Evolutionary conservation across 2,329 filamentous ascomycete species (phyloP).

Genomic region (Fusarium gaditjirri): DNA sequence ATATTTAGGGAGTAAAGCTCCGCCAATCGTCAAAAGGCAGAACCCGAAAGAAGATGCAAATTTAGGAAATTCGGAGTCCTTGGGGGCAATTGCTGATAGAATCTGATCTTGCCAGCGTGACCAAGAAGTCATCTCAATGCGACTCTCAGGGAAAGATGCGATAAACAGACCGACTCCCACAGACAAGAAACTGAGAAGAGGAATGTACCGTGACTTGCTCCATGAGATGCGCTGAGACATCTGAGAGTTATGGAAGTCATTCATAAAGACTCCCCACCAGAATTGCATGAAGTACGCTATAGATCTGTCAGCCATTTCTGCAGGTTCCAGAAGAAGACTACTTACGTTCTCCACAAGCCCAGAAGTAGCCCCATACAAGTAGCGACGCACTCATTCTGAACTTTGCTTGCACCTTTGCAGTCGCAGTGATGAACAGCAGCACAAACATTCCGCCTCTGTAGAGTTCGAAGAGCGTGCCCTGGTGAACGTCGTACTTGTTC

Average conservation of each 20-base stretch:
- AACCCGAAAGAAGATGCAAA: not conserved
- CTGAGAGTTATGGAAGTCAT: not conserved
- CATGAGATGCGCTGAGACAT: not conserved
- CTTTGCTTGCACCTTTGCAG: not conserved
- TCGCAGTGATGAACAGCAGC: not conserved
- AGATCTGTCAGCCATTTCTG: not conserved
- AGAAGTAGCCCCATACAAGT: not conserved
- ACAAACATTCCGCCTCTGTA: not conserved
- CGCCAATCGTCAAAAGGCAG: not conserved
- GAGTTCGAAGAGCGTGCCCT: not conserved
- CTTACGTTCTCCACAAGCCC: not conserved
- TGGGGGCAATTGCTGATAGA: not conserved
- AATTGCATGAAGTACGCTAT: not conserved
- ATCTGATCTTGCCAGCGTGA: not conserved
- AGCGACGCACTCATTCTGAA: not conserved
- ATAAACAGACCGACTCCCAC: not conserved
- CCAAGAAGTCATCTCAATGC: not conserved
- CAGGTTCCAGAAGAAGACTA: accelerated
- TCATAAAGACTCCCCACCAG: not conserved
- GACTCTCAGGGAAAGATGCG: not conserved
- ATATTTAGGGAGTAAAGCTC: not conserved
- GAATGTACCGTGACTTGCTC: not conserved
- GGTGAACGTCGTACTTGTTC: not conserved
- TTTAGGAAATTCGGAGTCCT: not conserved
- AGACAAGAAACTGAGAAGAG: not conserved